phyloP scores from a whole-genome alignment of 2,329 filamentous ascomycete species.

The Ophiostoma pallidulum region DNA sequence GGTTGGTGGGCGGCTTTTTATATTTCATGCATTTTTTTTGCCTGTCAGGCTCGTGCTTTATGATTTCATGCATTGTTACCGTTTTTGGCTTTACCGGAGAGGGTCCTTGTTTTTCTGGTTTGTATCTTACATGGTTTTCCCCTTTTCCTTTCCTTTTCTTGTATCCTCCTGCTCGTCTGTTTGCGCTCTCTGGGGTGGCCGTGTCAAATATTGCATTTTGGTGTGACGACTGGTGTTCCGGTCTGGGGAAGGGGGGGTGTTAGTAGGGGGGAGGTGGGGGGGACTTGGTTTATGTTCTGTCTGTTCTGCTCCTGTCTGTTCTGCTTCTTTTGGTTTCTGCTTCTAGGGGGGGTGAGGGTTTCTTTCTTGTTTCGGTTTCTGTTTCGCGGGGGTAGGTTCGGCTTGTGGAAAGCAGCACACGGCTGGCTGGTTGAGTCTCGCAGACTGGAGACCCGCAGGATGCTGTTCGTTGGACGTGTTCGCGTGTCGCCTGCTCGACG shows the following conservation, averaged over 20 bases:
- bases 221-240: constrained; percentile 8
- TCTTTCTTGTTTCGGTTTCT: background rate
- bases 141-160: background rate
- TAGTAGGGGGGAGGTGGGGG: no score
- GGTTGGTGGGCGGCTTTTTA: background rate
- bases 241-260: background rate
- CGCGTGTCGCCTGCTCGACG: no score
- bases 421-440: no score
- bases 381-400: no score
- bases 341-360: constrained; percentile 6
- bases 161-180: background rate
- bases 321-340: background rate
- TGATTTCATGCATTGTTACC: no score
- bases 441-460: no score
- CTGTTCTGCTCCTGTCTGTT: background rate
- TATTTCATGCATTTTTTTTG: background rate
- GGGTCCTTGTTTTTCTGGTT: no score
- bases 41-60: background rate
- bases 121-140: no score
- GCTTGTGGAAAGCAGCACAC: no score
- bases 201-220: constrained; percentile 3
- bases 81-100: no score
- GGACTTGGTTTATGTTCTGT: background rate
- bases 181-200: background rate
- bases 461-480: no score